Percentiles rank a stretch among this genome's conserved stretches.
These are phyloP conservation scores for Stagonosporopsis vannaccii DNA, from an alignment of 2,329 filamentous ascomycete species.

Conservation along the genomic window DNA sequence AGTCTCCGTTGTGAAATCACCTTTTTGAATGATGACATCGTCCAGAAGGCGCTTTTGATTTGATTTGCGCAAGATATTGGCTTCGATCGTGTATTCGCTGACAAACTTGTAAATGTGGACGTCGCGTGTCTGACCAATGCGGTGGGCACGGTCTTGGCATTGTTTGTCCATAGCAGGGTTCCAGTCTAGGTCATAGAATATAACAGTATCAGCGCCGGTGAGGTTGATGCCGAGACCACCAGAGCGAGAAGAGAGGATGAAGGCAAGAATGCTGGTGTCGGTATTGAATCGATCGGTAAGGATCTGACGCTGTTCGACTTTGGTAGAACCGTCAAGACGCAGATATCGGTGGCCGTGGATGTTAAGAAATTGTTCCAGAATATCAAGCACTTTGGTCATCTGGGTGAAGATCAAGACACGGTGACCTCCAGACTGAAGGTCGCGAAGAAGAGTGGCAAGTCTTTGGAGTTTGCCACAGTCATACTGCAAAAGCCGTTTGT, in stretches of 20 bases:
- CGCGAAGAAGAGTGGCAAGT: slow-evolving; percentile 83
- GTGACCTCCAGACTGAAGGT: slow-evolving; percentile 87
- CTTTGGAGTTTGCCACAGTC: slow-evolving; percentile 97
- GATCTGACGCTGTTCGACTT: slow-evolving; percentile 93
- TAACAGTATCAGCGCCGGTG: slow-evolving; percentile 95
- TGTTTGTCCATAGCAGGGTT: slow-evolving; percentile 99
- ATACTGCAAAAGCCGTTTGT: slow-evolving; percentile 94
- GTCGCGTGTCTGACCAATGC: slow-evolving; percentile 95
- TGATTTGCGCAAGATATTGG: slow-evolving; percentile 94
- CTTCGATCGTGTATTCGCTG: slow-evolving; percentile 80
- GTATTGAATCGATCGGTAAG: slow-evolving; percentile 97
- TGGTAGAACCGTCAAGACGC: slow-evolving; percentile 93
- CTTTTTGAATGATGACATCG: slow-evolving; percentile 97
- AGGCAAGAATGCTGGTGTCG: slow-evolving; percentile 88
- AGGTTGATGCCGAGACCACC: slow-evolving; percentile 96
- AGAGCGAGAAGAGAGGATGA: slow-evolving; percentile 93
- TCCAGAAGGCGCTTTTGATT: slow-evolving; percentile 98
- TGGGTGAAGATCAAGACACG: slow-evolving; percentile 98
- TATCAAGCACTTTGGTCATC: slow-evolving; percentile 98
- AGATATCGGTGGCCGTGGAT: slow-evolving; percentile 98
- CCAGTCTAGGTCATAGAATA: slow-evolving; percentile 99
- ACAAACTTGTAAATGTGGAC: slow-evolving; percentile 89
- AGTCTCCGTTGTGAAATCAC: slow-evolving; percentile 96
- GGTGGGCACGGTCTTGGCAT: slow-evolving; percentile 95
- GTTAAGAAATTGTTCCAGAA: slow-evolving; percentile 96